These are phyloP conservation scores for Phylloboletellus chloephorus DNA, from an alignment of 1,284 basidiomycete genomes.

Conservation along the genomic window DNA sequence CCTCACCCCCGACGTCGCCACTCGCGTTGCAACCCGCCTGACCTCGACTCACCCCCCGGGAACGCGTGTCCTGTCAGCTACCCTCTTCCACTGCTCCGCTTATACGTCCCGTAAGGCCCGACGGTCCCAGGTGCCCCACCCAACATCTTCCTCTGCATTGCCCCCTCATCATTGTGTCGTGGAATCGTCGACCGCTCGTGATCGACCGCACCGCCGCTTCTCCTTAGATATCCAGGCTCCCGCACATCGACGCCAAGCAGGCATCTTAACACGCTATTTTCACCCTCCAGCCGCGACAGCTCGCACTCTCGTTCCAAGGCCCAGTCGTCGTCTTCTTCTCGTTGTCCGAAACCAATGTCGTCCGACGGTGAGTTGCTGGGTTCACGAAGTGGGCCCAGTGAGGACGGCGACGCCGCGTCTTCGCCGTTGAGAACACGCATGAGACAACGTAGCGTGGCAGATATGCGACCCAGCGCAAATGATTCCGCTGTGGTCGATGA, in stretches of 20 bases:
- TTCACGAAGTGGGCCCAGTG: slow-evolving; percentile 6
- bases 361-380: slow-evolving; percentile 6
- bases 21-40: too few relatives aligned
- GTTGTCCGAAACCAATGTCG: slow-evolving; percentile 19
- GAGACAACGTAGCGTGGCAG: slow-evolving; percentile 67
- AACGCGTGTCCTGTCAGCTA: too few relatives aligned
- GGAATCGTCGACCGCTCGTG: slow-evolving; percentile 16
- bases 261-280: slow-evolving; percentile 76
- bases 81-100: slow-evolving; percentile 24
- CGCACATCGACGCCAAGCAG: slow-evolving; percentile 47
- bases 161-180: slow-evolving; percentile 22
- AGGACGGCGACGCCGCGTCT: slow-evolving; percentile 32
- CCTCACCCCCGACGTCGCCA: too few relatives aligned
- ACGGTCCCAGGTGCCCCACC: slow-evolving; percentile 41
- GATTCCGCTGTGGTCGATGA: slow-evolving; percentile 60
- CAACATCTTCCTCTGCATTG: slow-evolving; percentile 30
- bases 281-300: slow-evolving; percentile 74
- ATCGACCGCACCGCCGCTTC: slow-evolving; percentile 13
- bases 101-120: slow-evolving; percentile 43
- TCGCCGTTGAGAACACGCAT: slow-evolving; percentile 76
- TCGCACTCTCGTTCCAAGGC: slow-evolving; percentile 85
- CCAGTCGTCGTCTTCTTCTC: slow-evolving; percentile 49
- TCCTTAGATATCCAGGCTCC: slow-evolving; percentile 17
- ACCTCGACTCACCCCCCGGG: too few relatives aligned
- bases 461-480: slow-evolving; percentile 67